These are phyloP conservation scores for Hibiscus mutabilis DNA, from an alignment of 345 rosid genomes.

Conservation along the genomic window DNA sequence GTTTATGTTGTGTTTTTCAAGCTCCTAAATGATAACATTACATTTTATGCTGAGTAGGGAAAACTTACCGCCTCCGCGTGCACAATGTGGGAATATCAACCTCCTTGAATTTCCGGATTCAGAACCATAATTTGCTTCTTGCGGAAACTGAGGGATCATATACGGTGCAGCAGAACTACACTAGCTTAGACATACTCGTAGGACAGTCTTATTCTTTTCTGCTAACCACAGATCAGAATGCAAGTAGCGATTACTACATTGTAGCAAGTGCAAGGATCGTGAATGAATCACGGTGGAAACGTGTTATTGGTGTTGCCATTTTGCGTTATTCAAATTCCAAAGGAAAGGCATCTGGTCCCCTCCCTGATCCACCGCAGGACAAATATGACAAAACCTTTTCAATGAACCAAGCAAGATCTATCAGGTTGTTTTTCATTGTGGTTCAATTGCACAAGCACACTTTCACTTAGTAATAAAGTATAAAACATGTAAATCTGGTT, in stretches of 20 bases:
- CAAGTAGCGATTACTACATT: constrained; percentile 94
- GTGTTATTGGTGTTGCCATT: constrained; percentile 94
- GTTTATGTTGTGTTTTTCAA: not conserved
- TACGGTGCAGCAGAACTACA: constrained; percentile 94
- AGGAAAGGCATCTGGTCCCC: constrained; percentile 84
- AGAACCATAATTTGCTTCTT: constrained; percentile 78
- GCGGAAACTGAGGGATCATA: constrained; percentile 95
- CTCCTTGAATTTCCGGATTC: constrained; percentile 92
- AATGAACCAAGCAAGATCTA: constrained; percentile 99
- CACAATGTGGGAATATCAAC: constrained; percentile 92
- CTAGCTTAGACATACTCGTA: constrained; percentile 96
- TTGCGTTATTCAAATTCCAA: constrained; percentile 88
- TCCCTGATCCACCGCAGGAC: constrained; percentile 79
- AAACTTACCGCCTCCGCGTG: constrained; percentile 80
- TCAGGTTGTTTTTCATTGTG: constrained; percentile 51
- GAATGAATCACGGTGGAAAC: constrained; percentile 76
- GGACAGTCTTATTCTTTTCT: constrained; percentile 91
- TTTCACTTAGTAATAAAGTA: too few species aligned
- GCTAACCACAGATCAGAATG: constrained; percentile 93
- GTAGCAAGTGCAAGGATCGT: constrained; percentile 94
- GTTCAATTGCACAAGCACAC: not conserved
- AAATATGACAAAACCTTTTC: constrained; percentile 88
- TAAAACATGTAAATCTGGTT: too few species aligned
- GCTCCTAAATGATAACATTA: not conserved
- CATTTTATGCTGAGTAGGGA: constrained; percentile 42